A percentile compares a stretch with the other conserved stretches of the same genome.
Conservation (phyloP, 2,329 filamentous ascomycete species). For the Phyllosticta paracitricarpa region DNA sequence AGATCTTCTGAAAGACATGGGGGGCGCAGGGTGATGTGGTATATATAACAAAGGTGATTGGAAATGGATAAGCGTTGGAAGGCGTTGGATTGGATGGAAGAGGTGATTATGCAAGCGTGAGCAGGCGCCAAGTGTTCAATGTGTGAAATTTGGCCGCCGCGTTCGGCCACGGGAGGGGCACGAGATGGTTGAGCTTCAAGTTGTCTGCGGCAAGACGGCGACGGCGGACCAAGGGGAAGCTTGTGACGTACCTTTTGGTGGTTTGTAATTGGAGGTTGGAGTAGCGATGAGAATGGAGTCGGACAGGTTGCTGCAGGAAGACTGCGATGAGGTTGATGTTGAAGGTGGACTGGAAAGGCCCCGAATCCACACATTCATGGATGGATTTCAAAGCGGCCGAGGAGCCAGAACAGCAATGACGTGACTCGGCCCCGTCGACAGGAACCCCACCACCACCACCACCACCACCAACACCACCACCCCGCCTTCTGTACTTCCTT, state of each 20-base stretch:
- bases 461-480: neutral
- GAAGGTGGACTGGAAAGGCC: too few relatives aligned
- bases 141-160: conserved; percentile 10
- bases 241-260: neutral
- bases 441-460: neutral
- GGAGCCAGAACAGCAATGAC: conserved; percentile 5
- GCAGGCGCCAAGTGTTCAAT: neutral
- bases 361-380: too few relatives aligned
- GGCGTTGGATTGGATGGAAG: conserved; percentile 25
- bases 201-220: neutral
- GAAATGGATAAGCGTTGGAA: conserved; percentile 5
- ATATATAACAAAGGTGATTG: conserved; percentile 16
- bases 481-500: neutral
- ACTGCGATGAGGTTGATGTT: neutral
- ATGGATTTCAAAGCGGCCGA: conserved; percentile 8
- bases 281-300: neutral
- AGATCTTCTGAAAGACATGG: conserved; percentile 31
- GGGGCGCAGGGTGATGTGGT: conserved; percentile 10
- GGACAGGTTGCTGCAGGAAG: neutral
- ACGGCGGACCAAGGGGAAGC: neutral
- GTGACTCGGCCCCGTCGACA: neutral
- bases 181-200: neutral
- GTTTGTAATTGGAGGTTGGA: neutral
- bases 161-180: conserved; percentile 9
- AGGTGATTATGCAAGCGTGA: conserved; percentile 10